Evolutionary conservation across 768 basidiomycete species (phyloP).

Genomic region (Boletus barrowsii): DNA sequence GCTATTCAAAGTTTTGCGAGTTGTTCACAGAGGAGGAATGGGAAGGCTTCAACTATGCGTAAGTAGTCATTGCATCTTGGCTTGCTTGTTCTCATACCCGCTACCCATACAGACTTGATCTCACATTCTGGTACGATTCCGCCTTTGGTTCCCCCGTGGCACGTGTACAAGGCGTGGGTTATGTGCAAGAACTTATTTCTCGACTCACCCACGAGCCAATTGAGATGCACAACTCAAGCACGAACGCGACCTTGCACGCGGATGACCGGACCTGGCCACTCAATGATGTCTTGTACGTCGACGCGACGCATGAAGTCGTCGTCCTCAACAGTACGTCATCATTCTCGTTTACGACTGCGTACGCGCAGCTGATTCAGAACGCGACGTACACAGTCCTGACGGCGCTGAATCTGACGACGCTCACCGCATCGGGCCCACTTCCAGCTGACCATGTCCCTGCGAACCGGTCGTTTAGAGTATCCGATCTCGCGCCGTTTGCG

Average conservation of each 20-base stretch:
- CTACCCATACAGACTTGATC: conserved; percentile 14
- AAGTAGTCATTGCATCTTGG: conserved; percentile 23
- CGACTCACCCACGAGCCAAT: conserved; percentile 79
- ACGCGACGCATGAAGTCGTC: conserved; percentile 91
- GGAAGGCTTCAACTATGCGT: conserved; percentile 90
- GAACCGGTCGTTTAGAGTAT: conserved; percentile 64
- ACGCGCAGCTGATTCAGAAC: neutral
- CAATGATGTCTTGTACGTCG: conserved; percentile 72
- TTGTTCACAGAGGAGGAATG: conserved; percentile 91
- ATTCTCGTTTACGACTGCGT: neutral
- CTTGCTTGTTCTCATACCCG: neutral
- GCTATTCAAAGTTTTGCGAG: conserved; percentile 88
- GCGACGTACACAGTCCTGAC: conserved; percentile 56
- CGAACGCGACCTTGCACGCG: conserved; percentile 78
- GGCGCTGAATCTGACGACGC: conserved; percentile 76
- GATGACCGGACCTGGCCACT: conserved; percentile 69
- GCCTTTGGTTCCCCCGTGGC: conserved; percentile 82
- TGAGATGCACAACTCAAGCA: conserved; percentile 69
- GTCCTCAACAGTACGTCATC: conserved; percentile 66
- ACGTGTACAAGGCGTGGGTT: conserved; percentile 74
- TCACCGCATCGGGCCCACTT: conserved; percentile 71
- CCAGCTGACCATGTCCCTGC: conserved; percentile 68
- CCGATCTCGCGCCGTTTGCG: conserved; percentile 82
- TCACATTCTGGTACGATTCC: conserved; percentile 50
- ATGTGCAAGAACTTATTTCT: conserved; percentile 78